Conservation (phyloP, 164 flowering plant species). For the Vitis rupestris region DNA sequence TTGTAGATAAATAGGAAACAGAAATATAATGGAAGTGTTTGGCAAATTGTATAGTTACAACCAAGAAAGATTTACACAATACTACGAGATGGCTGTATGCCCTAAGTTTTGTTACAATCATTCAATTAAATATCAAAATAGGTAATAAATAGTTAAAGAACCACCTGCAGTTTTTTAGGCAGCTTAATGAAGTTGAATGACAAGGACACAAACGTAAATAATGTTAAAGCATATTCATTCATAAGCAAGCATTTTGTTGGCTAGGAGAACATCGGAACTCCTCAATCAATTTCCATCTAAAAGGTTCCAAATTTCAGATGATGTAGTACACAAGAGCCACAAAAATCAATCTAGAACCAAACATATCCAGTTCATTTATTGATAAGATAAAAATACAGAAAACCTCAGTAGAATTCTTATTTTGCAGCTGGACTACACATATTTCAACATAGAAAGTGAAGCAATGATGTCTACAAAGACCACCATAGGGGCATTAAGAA, state of each 20-base stretch:
- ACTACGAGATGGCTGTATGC: no score
- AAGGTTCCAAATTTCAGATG: slow-evolving; percentile 1
- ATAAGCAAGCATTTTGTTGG: not conserved
- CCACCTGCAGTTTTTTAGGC: no score
- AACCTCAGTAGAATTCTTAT: not conserved
- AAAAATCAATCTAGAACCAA: not conserved
- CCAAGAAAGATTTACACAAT: no score
- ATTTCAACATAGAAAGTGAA: not conserved
- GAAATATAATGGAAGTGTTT: no score
- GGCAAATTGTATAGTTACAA: no score
- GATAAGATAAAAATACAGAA: no score
- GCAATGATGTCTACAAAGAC: not conserved
- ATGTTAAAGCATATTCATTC: not conserved
- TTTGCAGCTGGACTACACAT: not conserved
- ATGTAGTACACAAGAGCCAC: not conserved
- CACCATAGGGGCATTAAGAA: not conserved
- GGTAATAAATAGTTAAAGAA: no score
- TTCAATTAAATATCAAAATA: no score
- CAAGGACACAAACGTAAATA: not conserved
- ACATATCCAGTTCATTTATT: not conserved
- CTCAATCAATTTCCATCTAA: not conserved
- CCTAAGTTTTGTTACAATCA: no score
- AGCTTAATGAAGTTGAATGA: no score
- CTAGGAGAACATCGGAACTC: not conserved
- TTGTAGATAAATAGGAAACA: not conserved